phyloP scores from a whole-genome alignment of 129 eudicot species.

The Erigeron canadensis region DNA sequence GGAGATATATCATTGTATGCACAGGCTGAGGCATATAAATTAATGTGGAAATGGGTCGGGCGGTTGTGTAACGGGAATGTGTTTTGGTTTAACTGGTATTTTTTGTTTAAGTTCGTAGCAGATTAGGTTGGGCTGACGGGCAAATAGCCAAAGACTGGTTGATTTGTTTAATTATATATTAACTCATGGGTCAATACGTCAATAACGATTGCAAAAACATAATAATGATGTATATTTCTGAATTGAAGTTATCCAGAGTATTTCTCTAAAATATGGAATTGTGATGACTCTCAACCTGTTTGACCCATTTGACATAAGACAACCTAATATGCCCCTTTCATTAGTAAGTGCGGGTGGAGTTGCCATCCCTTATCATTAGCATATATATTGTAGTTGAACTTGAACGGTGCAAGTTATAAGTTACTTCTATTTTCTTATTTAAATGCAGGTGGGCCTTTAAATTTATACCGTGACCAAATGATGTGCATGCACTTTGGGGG shows the following conservation, averaged over 20 bases:
- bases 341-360: neutral
- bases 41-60: neutral
- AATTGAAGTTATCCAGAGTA: neutral
- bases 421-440: constrained; percentile 13
- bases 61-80: neutral
- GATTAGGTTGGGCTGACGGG: neutral
- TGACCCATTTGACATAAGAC: neutral
- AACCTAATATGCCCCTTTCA: neutral
- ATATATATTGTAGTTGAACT: constrained; percentile 14
- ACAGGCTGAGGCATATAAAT: neutral
- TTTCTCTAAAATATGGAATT: neutral
- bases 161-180: neutral
- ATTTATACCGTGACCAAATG: constrained; percentile 60
- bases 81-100: neutral
- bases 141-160: neutral
- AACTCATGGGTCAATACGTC: too few relatives aligned
- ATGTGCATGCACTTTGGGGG: constrained; percentile 63
- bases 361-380: neutral
- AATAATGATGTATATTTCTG: neutral
- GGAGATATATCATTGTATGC: constrained; percentile 7
- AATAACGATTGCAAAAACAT: neutral
- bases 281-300: neutral
- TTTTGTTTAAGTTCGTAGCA: neutral
- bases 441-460: constrained; percentile 58
- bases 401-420: neutral